Conservation (phyloP, 2,329 filamentous ascomycete species). For the Plectosphaerella cucumerina region DNA sequence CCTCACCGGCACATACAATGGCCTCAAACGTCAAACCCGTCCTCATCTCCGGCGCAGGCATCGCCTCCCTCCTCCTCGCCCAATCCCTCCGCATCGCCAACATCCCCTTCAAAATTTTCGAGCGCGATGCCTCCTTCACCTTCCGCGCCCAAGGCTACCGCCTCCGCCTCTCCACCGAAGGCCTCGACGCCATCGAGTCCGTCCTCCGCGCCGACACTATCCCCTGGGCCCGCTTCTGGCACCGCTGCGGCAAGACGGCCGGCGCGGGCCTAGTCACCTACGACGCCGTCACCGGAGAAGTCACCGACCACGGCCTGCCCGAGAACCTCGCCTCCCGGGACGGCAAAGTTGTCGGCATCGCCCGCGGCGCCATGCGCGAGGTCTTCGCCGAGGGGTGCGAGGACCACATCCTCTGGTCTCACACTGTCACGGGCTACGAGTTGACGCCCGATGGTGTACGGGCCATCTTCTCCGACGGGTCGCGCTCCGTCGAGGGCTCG, state of each 20-base stretch:
- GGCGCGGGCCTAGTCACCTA: conserved; percentile 40
- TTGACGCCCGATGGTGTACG: conserved; percentile 48
- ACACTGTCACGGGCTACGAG: conserved; percentile 56
- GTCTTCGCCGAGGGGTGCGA: conserved; percentile 56
- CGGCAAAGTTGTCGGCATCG: conserved; percentile 58
- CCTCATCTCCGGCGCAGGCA: conserved; percentile 39
- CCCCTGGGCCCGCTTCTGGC: conserved; percentile 53
- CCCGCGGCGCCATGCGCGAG: conserved; percentile 58
- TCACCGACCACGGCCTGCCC: neutral
- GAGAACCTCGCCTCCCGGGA: conserved; percentile 44
- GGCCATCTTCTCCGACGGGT: conserved; percentile 56
- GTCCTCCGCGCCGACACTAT: conserved; percentile 41
- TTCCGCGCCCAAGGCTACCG: conserved; percentile 62
- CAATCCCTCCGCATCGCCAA: conserved; percentile 34
- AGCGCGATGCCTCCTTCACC: conserved; percentile 43
- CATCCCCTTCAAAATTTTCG: conserved; percentile 52
- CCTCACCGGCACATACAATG: neutral
- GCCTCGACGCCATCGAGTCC: conserved; percentile 54
- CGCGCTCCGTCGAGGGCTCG: conserved; percentile 51
- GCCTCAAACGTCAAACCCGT: conserved; percentile 14
- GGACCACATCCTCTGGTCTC: conserved; percentile 48
- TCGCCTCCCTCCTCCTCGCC: conserved; percentile 38
- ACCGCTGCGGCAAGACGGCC: conserved; percentile 55
- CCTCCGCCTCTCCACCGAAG: conserved; percentile 48
- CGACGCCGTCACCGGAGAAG: conserved; percentile 47